Conservation (phyloP, 78 protist species). For the Cavenderia fasciculata region DNA sequence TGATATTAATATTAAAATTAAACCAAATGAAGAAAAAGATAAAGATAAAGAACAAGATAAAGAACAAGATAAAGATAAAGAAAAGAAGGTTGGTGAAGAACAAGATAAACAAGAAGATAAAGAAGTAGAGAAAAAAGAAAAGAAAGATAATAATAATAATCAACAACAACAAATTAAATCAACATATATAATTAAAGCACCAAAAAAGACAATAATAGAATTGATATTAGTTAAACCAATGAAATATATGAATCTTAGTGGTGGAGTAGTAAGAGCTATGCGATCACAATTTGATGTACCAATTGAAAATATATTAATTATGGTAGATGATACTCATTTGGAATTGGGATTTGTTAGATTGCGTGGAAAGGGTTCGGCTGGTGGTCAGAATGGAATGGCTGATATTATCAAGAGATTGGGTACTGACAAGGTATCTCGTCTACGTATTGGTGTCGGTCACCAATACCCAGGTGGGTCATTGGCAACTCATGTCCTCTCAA, state of each 20-base stretch:
- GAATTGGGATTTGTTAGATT: constrained; percentile 19
- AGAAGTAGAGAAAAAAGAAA: neutral
- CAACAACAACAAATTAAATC: neutral
- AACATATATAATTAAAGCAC: no score
- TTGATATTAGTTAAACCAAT: constrained; percentile 40
- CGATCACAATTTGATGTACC: constrained; percentile 26
- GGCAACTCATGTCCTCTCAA: constrained; percentile 10
- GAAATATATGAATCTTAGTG: constrained; percentile 59
- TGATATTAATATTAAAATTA: no score
- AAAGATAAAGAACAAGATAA: constrained; percentile 4
- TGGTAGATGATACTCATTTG: constrained; percentile 24
- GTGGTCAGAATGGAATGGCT: constrained; percentile 75
- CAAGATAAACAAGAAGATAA: neutral
- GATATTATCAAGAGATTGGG: constrained; percentile 42
- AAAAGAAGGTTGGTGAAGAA: neutral
- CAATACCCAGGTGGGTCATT: constrained; percentile 16
- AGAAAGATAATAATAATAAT: neutral
- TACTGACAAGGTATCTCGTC: constrained; percentile 6
- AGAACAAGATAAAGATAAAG: neutral
- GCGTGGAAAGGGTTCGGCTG: constrained; percentile 46
- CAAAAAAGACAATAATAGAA: constrained; percentile 8
- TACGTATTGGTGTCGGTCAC: constrained; percentile 46
- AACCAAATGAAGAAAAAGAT: no score
- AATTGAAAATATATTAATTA: constrained; percentile 25
- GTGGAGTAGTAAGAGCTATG: constrained; percentile 18